Base-by-base conservation (phyloP, 2,329 filamentous ascomycete species). In the Zymoseptoria brevis region DNA sequence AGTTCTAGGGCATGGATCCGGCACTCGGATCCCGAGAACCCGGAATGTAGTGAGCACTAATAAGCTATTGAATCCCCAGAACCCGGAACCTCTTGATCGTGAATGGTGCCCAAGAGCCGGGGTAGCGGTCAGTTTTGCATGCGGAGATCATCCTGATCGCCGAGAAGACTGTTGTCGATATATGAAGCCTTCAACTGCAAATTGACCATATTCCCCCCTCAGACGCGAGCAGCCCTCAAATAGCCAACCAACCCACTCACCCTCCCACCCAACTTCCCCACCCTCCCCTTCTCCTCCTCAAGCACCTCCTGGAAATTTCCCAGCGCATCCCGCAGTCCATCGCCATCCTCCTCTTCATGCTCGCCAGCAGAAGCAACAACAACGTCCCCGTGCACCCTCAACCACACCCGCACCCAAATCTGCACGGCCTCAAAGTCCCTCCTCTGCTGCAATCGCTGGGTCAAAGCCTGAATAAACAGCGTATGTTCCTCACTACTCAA, bases 351-450 rank as follows among this genome's bases (percentile, higher is more conserved):
- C 61, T 96, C 74, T 53, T 83, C 83, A 1, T 74, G 76, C 52
- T 84, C 73, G 29, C 75, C 71, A 69, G 81, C 69, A 26, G 75
- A 74, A 30, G 76, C 72, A 6, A 76, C 72, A 13, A 88, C 76
- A 16, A 81, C 75, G 61, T 87, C 85, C 6, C 80, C 81, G 74
- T 97, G 93, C 49, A 96, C 77, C 53, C 87, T 83, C 60, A 99
- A 73, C 69, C 97, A 96, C 1, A 97, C 93, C 1, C 88, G 87
- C 91, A 99, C 97, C 93, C 94, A 99, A 0, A 91, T 90, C 74
- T 97, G 92, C 16, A 90, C 88, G 48, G 99, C 81, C 75, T 99
- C 94, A 74, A 96, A 99, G 73, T 97, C 94, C 53, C 83, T 83
- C 64, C 87, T 85, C 55, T 83, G 79, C 50, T 78, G 75, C 56